Conservation (phyloP, 192 early-diverging fungal species). For the Linnemannia schmuckeri region DNA sequence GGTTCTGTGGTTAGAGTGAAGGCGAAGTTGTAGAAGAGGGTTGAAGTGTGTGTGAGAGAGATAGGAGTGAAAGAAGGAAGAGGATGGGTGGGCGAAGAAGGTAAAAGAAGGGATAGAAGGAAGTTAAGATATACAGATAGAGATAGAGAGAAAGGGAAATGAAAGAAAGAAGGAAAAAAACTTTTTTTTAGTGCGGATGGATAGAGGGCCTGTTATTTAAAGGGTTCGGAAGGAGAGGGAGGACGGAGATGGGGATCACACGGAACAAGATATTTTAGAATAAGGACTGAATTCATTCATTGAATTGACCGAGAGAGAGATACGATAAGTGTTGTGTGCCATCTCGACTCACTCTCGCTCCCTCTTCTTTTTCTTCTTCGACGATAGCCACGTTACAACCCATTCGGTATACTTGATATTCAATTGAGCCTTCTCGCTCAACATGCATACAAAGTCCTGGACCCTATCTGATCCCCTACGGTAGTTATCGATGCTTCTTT, state of each 20-base stretch:
- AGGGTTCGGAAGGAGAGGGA: neutral
- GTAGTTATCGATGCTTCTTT: constrained; percentile 14
- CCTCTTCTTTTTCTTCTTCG: neutral
- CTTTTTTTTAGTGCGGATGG: neutral
- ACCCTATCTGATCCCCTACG: neutral
- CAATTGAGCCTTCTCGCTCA: neutral
- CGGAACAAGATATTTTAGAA: neutral
- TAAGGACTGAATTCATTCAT: neutral
- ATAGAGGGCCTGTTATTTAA: neutral
- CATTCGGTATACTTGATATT: neutral
- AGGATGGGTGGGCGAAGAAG: neutral
- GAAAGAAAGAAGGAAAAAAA: constrained; percentile 6
- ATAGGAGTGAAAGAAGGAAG: neutral
- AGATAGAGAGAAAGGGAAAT: neutral
- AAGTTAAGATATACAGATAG: neutral
- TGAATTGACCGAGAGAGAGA: neutral
- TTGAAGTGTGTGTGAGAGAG: neutral
- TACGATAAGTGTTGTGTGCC: neutral
- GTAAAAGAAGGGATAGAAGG: neutral
- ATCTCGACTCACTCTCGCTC: constrained; percentile 7
- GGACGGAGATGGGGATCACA: neutral
- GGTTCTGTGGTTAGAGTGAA: neutral
- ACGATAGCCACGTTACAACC: neutral
- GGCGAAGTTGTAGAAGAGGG: neutral
- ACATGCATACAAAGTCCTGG: no score